Evolutionary conservation across 768 basidiomycete genomes (phyloP), one percentile per base, ranked within the genome.

Genomic region (Mrakia gelida): DNA sequence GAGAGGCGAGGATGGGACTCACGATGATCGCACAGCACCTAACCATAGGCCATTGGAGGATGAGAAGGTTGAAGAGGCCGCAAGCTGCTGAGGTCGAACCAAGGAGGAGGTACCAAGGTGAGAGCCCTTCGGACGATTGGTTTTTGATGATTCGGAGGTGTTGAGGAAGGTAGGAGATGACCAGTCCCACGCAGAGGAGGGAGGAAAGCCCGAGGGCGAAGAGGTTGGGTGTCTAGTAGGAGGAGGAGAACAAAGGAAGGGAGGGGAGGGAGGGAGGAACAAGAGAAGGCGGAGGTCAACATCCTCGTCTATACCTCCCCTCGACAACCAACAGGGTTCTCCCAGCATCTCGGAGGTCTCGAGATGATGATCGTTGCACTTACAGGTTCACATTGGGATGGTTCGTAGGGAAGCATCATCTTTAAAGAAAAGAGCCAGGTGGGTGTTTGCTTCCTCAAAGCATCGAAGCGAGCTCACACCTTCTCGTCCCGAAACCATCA

Each of bases 101-200:
- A 0, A 98, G 89, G 9, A 98, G 86, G 49, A 98, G 86, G 82
- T 92, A 98, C 88, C 92, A 91, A 81, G 95, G 94, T 79, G 92
- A 95, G 80, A 98, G 90, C 0, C 97, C 97, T 80, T 95, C 91
- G 0, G 92, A 94, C 0, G 94, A 91, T 56, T 89, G 88, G 32
- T 89, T 87, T 71, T 86, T 83, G 81, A 97, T 91, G 80, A 97
- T 97, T 10, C 94, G 88, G 74, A 89, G 85, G 81, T 93, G 93
- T 86, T 94, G 94, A 1, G 95, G 95, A 3, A 89, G 82, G 85
- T 96, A 97, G 34, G 93, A 95, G 65, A 93, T 81, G 75, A 94
- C 83, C 63, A 96, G 86, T 7, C 95, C 94, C 76, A 88, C 81
- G 81, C 88, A 89, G 28, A 96, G 89, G 41, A 89, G 85, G 15